Percentiles rank a stretch among this genome's conserved stretches.
Conservation (phyloP, 768 basidiomycete species). For the Chalciporus pseudorubinellus region DNA sequence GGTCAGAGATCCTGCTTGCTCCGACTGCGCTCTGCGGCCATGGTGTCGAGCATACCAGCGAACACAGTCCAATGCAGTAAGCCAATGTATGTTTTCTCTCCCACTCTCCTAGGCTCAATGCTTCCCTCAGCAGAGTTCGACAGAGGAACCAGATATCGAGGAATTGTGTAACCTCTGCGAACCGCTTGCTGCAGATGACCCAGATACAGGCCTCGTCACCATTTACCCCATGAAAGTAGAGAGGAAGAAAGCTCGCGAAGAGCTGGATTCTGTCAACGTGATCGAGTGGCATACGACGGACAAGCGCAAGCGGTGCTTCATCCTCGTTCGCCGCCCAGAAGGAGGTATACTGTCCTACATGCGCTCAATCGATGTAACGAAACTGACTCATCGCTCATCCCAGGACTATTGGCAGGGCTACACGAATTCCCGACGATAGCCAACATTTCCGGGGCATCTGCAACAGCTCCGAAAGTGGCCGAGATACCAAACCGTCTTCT, state of each 20-base stretch:
- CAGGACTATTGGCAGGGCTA: slow-evolving; percentile 88
- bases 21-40: slow-evolving; percentile 62
- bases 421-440: slow-evolving; percentile 79
- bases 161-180: slow-evolving; percentile 71
- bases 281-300: slow-evolving; percentile 64
- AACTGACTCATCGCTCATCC: slow-evolving; percentile 4
- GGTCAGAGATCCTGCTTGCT: slow-evolving; percentile 75
- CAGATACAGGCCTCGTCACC: slow-evolving; percentile 44
- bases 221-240: slow-evolving; percentile 86
- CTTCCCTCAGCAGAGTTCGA: background rate
- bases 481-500: slow-evolving; percentile 38
- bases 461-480: slow-evolving; percentile 32
- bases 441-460: slow-evolving; percentile 45
- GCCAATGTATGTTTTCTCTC: background rate
- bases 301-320: slow-evolving; percentile 52
- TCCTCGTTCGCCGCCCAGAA: slow-evolving; percentile 81
- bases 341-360: slow-evolving; percentile 52
- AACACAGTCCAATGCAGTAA: slow-evolving; percentile 13
- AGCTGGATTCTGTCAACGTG: slow-evolving; percentile 83
- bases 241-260: slow-evolving; percentile 80
- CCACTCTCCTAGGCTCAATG: background rate
- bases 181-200: slow-evolving; percentile 40
- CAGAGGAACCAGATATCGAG: slow-evolving; percentile 60
- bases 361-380: background rate
- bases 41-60: slow-evolving; percentile 65